Evolutionary conservation across 1,284 basidiomycete genomes (phyloP).

Genomic region (Fomitopsis palustris): DNA sequence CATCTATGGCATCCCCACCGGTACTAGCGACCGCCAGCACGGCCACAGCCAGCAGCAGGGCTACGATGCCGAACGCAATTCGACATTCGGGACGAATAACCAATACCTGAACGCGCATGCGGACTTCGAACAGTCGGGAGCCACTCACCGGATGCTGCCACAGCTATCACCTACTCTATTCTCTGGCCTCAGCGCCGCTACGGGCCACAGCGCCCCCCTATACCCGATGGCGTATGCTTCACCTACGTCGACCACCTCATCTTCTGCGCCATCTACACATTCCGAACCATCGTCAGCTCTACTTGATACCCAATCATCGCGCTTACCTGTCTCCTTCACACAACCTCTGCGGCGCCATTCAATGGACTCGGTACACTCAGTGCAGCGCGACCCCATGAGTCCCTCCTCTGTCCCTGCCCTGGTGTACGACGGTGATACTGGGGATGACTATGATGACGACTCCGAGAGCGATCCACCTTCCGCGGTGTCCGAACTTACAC

Average conservation of each 20-base stretch:
- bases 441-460: conserved; percentile 29
- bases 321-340: conserved; percentile 12
- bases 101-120: conserved; percentile 7
- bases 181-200: conserved; percentile 7
- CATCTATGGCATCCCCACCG: background rate
- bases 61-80: background rate
- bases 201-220: conserved; percentile 5
- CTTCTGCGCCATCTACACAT: conserved; percentile 7
- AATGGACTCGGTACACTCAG: conserved; percentile 14
- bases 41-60: conserved; percentile 11
- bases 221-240: conserved; percentile 9
- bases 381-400: conserved; percentile 24
- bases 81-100: conserved; percentile 3
- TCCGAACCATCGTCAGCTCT: conserved; percentile 11
- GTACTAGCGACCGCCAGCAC: conserved; percentile 5
- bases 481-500: conserved; percentile 26
- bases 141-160: conserved; percentile 5
- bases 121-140: conserved; percentile 5
- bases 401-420: conserved; percentile 28
- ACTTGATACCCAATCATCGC: conserved; percentile 18
- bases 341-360: conserved; percentile 19
- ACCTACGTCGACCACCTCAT: conserved; percentile 7
- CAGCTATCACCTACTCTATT: background rate
- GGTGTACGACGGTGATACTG: conserved; percentile 26
- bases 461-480: conserved; percentile 28